Conservation (phyloP, 2,329 filamentous ascomycete species). For the Neoascochyta sp. region DNA sequence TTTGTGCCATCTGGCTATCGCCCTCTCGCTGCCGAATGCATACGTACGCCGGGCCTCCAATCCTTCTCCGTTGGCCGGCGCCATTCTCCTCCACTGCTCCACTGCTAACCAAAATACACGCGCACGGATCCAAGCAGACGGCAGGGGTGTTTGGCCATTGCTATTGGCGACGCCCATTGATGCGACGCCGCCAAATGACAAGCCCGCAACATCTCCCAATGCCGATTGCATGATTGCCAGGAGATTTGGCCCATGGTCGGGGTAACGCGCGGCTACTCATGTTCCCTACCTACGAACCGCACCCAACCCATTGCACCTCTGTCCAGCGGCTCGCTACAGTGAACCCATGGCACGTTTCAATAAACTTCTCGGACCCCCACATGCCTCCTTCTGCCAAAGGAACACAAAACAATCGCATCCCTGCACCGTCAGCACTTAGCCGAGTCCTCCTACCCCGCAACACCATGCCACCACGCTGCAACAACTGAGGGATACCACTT, state of each 20-base stretch:
- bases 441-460: slow-evolving; percentile 25
- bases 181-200: no score
- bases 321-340: neutral
- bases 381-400: slow-evolving; percentile 23
- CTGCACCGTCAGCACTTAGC: slow-evolving; percentile 11
- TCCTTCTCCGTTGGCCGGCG: slow-evolving; percentile 20
- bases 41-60: slow-evolving; percentile 12
- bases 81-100: slow-evolving; percentile 10
- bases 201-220: no score
- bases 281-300: no score
- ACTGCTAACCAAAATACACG: no score
- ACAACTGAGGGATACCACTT: no score
- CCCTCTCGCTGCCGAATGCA: slow-evolving; percentile 16
- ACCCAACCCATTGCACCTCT: no score
- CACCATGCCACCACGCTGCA: slow-evolving; percentile 21
- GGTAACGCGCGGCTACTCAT: no score
- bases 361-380: slow-evolving; percentile 21
- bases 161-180: no score
- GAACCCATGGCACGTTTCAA: slow-evolving; percentile 14
- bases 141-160: no score
- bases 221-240: no score
- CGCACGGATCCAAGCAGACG: no score
- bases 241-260: no score
- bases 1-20: slow-evolving; percentile 18
- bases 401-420: slow-evolving; percentile 14